Percentiles rank a stretch among this genome's conserved stretches.
phyloP scores from a whole-genome alignment of 768 basidiomycete genomes.

The Kwoniella shandongensis region DNA sequence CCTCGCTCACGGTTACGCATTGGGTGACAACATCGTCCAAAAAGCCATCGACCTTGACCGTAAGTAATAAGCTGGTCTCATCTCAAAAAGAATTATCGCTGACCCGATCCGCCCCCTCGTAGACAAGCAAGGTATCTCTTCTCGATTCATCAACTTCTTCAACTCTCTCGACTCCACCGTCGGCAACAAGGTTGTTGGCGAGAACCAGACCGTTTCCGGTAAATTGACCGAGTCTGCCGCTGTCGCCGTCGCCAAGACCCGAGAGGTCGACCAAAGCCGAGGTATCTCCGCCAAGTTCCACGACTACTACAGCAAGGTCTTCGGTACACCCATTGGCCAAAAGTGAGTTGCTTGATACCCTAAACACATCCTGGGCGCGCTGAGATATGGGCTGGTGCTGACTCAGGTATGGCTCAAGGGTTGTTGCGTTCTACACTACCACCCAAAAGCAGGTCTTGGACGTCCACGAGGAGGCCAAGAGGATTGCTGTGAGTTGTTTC shows the following conservation, averaged over 20 bases:
- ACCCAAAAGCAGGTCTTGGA: slow-evolving; percentile 85
- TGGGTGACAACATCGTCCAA: slow-evolving; percentile 75
- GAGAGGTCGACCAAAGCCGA: slow-evolving; percentile 75
- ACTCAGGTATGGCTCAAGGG: slow-evolving; percentile 48
- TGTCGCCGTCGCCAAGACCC: slow-evolving; percentile 68
- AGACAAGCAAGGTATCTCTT: slow-evolving; percentile 85
- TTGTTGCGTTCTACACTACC: slow-evolving; percentile 75
- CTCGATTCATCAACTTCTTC: slow-evolving; percentile 78
- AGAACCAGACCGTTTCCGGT: slow-evolving; percentile 74
- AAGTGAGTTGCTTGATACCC: slow-evolving; percentile 54
- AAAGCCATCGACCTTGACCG: slow-evolving; percentile 57
- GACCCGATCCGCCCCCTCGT: slow-evolving; percentile 41
- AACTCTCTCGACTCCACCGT: slow-evolving; percentile 67
- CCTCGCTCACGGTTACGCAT: slow-evolving; percentile 80
- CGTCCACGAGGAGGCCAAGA: slow-evolving; percentile 87
- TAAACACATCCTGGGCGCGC: not conserved
- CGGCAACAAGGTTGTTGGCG: slow-evolving; percentile 70
- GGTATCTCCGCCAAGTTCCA: slow-evolving; percentile 68
- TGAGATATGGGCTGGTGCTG: slow-evolving; percentile 10
- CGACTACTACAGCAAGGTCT: slow-evolving; percentile 61
- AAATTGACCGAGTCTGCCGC: slow-evolving; percentile 68
- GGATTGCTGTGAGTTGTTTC: slow-evolving; percentile 62
- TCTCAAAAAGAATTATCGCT: slow-evolving; percentile 56
- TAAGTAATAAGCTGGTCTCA: slow-evolving; percentile 29
- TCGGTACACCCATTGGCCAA: slow-evolving; percentile 73